Percentiles rank a stretch among this genome's conserved stretches.
phyloP scores from a whole-genome alignment of 1,284 basidiomycete genomes.

The Trametes versicolor region DNA sequence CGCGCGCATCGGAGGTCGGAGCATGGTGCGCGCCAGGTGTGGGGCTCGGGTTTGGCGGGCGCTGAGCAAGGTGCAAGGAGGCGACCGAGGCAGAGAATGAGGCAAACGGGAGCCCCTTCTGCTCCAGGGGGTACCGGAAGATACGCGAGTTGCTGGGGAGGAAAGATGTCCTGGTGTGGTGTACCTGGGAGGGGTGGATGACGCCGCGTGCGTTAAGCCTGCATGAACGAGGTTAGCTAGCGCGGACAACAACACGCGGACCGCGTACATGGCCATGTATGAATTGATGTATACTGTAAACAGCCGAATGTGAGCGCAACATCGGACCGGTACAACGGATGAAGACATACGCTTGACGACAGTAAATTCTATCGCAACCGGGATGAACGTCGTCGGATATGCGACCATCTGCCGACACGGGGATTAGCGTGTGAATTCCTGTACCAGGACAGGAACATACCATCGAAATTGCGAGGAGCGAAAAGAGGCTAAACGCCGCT shows the following conservation, averaged over 20 bases:
- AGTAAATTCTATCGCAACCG: conserved; percentile 42
- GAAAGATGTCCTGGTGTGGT: not conserved
- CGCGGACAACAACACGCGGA: no score
- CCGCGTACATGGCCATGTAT: conserved; percentile 41
- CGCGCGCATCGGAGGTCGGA: not conserved
- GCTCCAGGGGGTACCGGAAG: conserved; percentile 10
- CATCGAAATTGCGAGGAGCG: conserved; percentile 36
- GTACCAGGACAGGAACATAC: conserved; percentile 22
- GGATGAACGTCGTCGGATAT: conserved; percentile 39
- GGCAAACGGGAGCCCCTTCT: conserved; percentile 8
- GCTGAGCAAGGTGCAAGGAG: conserved; percentile 10
- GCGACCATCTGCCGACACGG: conserved; percentile 34
- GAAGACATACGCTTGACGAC: conserved; percentile 41
- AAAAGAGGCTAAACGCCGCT: conserved; percentile 35
- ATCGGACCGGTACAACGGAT: not conserved
- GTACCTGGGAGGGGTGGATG: not conserved
- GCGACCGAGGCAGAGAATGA: conserved; percentile 9
- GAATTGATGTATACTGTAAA: conserved; percentile 44
- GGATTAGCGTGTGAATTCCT: not conserved
- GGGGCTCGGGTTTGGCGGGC: not conserved
- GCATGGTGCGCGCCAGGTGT: not conserved
- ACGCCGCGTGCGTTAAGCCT: conserved; percentile 32
- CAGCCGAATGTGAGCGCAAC: not conserved
- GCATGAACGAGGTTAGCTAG: not conserved
- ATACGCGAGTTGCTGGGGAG: conserved; percentile 6